These are phyloP conservation scores for Linum usitatissimum DNA, from an alignment of 345 rosid genomes.

Conservation along the genomic window DNA sequence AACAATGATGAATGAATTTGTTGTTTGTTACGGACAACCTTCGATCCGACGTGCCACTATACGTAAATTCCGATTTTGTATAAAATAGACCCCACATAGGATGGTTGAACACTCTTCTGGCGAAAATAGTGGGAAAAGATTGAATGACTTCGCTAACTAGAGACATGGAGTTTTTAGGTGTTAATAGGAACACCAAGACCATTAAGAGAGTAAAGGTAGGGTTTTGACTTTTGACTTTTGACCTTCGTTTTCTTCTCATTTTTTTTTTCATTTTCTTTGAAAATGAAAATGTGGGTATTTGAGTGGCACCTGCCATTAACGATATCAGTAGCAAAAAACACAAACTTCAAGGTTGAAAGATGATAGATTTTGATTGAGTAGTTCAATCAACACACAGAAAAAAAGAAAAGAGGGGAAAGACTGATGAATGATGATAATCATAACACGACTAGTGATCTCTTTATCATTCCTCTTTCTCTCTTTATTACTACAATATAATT, in stretches of 20 bases:
- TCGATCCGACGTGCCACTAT: too few relatives aligned
- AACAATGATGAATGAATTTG: too few relatives aligned
- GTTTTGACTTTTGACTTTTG: neutral
- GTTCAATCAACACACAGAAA: slow-evolving; percentile 41
- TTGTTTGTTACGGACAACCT: too few relatives aligned
- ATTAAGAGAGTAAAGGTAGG: neutral
- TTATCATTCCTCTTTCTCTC: neutral
- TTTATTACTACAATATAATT: slow-evolving; percentile 15
- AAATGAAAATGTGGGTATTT: neutral
- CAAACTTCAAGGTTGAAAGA: slow-evolving; percentile 39
- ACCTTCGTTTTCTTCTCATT: too few relatives aligned
- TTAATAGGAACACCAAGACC: neutral
- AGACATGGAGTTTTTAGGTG: neutral
- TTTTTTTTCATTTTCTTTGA: too few relatives aligned
- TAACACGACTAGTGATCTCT: slow-evolving; percentile 13
- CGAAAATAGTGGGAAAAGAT: too few relatives aligned
- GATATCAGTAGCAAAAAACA: slow-evolving; percentile 9
- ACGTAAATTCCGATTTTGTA: too few relatives aligned
- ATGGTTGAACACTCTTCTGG: too few relatives aligned
- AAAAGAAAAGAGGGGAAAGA: slow-evolving; percentile 10
- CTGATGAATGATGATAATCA: slow-evolving; percentile 10
- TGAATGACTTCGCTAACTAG: too few relatives aligned
- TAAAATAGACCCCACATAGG: too few relatives aligned
- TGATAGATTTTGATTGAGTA: slow-evolving; percentile 30
- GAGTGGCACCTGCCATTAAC: neutral